A percentile compares a stretch with the other conserved stretches of the same genome.
Conservation (phyloP, 495 filamentous ascomycete species). For the Penicillium alfredii region DNA sequence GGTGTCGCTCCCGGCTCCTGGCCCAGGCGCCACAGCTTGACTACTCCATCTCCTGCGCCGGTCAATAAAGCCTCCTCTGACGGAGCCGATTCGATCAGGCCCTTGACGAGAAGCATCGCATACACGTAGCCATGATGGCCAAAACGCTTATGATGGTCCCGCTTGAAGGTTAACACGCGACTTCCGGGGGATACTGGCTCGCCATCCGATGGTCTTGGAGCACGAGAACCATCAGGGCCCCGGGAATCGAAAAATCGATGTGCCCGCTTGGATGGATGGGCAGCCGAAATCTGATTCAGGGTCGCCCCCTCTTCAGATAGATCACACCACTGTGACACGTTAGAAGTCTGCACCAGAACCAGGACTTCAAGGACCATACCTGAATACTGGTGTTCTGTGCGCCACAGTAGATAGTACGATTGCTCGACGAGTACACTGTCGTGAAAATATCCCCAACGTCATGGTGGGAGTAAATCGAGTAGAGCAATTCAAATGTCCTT, state of each 20-base stretch:
- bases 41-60: constrained; percentile 86
- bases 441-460: constrained; percentile 97
- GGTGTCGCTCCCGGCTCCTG: constrained; percentile 41
- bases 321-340: constrained; percentile 52
- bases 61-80: constrained; percentile 79
- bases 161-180: constrained; percentile 74
- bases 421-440: constrained; percentile 70
- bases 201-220: constrained; percentile 52
- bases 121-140: constrained; percentile 95
- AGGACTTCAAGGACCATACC: constrained; percentile 30
- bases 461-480: constrained; percentile 87
- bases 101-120: constrained; percentile 79
- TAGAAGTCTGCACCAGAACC: not conserved
- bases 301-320: constrained; percentile 48
- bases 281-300: constrained; percentile 54
- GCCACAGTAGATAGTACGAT: constrained; percentile 82
- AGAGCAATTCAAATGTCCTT: constrained; percentile 58
- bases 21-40: constrained; percentile 81
- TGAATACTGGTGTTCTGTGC: constrained; percentile 94
- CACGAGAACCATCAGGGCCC: constrained; percentile 72
- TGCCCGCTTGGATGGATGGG: constrained; percentile 73
- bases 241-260: constrained; percentile 94
- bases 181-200: constrained; percentile 45
- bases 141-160: constrained; percentile 75
- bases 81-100: constrained; percentile 53